Evolutionary conservation across 495 filamentous ascomycete genomes (phyloP), one percentile per base, ranked within the genome.

Genomic region (Chaetomium cochliodes): DNA sequence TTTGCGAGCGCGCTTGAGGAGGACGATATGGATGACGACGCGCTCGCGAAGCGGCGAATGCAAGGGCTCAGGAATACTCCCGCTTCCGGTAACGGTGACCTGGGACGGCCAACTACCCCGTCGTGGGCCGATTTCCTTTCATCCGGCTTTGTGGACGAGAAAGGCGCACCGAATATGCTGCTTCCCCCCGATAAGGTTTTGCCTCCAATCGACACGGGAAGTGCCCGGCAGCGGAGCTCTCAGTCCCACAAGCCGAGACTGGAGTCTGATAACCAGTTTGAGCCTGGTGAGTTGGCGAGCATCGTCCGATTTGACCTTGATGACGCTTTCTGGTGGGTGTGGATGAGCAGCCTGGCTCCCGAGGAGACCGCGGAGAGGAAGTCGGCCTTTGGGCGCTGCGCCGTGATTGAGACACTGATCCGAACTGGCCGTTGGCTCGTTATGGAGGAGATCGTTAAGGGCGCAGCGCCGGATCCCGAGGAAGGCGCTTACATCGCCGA

Each of bases 311-410:
- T 98, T 54, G 90, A 96, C 64, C 79, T 98, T 13, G 94, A 98
- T 71, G 94, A 98, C 72, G 88, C 93, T 0, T 98, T 98, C 74
- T 98, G 96, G 96, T 98, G 94, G 94, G 94, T 98, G 26, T 98
- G 94, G 94, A 97, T 98, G 82, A 94, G 86, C 69, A 98, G 94
- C 81, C 77, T 98, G 73, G 93, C 93, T 2, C 89, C 86, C 8
- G 94, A 98, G 69, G 94, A 98, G 75, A 87, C 92, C 2, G 75
- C 85, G 0, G 81, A 87, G 37, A 86, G 94, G 62, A 98, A 98
- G 75, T 88, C 92, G 5, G 91, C 91, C 20, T 98, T 98, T 76
- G 96, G 94, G 16, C 84, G 96, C 66, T 98, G 96, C 72, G 92
- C 94, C 22, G 81, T 98, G 18, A 80, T 98, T 20, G 94, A 98